Conservation (phyloP, 106 monocot genomes). For the Allium sativum region DNA sequence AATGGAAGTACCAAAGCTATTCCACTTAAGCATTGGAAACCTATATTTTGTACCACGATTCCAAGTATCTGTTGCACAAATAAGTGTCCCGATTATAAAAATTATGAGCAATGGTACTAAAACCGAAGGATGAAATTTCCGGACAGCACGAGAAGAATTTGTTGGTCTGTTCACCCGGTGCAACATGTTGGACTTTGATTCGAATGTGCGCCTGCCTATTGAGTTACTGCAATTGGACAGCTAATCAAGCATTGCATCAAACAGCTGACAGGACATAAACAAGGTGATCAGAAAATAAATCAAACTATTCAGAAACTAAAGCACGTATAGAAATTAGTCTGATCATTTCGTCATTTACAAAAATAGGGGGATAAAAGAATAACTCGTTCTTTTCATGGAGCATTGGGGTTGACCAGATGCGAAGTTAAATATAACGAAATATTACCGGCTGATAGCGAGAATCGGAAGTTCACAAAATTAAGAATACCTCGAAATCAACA, state of each 20-base stretch:
- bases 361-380: too few relatives aligned
- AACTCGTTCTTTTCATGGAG: too few relatives aligned
- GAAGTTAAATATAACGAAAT: too few relatives aligned
- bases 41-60: slow-evolving; percentile 12
- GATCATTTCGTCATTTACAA: too few relatives aligned
- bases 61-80: slow-evolving; percentile 9
- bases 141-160: slow-evolving; percentile 2
- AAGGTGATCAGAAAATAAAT: not conserved
- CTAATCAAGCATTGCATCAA: slow-evolving; percentile 4
- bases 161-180: slow-evolving; percentile 6
- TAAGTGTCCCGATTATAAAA: slow-evolving; percentile 7
- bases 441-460: too few relatives aligned
- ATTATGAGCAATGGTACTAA: slow-evolving; percentile 6
- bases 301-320: too few relatives aligned
- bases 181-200: slow-evolving; percentile 9
- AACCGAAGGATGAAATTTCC: slow-evolving; percentile 6
- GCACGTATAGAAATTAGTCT: too few relatives aligned
- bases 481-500: too few relatives aligned
- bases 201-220: not conserved
- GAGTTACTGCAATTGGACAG: not conserved
- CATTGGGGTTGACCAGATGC: too few relatives aligned
- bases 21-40: slow-evolving; percentile 11
- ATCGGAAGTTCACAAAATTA: too few relatives aligned
- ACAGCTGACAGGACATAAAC: not conserved
- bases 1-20: slow-evolving; percentile 7